Base-by-base conservation (phyloP, 495 filamentous ascomycete species). In the Penicillium paradoxum region DNA sequence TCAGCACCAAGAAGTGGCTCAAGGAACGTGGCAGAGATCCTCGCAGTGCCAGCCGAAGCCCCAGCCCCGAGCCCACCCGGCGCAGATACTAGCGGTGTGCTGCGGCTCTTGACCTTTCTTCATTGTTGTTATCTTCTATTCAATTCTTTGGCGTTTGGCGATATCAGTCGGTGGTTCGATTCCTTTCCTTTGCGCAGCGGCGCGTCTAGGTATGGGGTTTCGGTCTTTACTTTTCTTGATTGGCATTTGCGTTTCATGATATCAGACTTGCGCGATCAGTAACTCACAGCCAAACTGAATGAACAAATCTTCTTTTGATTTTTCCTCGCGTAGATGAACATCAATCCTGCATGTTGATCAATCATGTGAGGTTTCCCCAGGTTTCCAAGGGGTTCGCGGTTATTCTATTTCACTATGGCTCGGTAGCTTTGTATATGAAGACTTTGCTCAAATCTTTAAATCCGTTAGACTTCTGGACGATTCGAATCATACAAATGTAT, bases 1-100 rank as follows among this genome's bases (percentile, higher is more conserved):
- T 97, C 25, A 78, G 79, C 44, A 96, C 90, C 58, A 95, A 95
- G 83, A 97, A 97, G 80, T 97, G 92, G 95, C 71, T 97, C 64
- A 87, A 87, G 77, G 80, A 81, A 67, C 78, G 91, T 29, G 89
- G 91, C 22, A 79, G 91, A 51, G 91, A 96, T 78, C 83, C 86
- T 58, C 79, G 92, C 65, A 96, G 90, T 72, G 80, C 83, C 55
- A 83, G 69, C 43, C 74, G 86, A 56, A 88, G 84, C 66, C 87
- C 87, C 0, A 89, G 82, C 59, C 87, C 87, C 7, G 87, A 91
- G 70, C 87, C 87, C 6, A 84, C 84, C 50, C 79, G 86, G 57
- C 81, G 81, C 68, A 76, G 86, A 56, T 86, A 72, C 61, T 89
- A 78, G 49, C 27, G 51, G n/a, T 64, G 40, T 17, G 13, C 41